These are phyloP conservation scores for Botryotinia globosa DNA, from an alignment of 2,329 filamentous ascomycete species.

Conservation along the genomic window DNA sequence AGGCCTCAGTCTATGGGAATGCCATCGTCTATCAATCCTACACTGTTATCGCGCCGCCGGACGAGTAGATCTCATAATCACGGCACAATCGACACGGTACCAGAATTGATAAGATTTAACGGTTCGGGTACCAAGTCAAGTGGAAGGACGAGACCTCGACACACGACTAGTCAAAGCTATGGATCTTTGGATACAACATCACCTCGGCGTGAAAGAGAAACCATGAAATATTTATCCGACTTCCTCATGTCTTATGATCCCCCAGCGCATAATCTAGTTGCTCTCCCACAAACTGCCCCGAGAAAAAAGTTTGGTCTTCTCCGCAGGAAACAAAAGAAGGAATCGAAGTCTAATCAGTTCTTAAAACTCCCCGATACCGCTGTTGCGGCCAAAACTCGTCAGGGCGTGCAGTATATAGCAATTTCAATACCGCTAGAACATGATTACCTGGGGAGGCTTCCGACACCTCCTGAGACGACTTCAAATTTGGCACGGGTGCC, in stretches of 20 bases:
- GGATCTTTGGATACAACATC: background rate
- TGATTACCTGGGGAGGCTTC: conserved; percentile 41
- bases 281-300: conserved; percentile 40
- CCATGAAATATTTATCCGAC: conserved; percentile 43
- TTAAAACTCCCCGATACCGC: conserved; percentile 54
- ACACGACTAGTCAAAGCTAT: conserved; percentile 3
- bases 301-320: conserved; percentile 39
- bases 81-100: conserved; percentile 13
- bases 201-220: conserved; percentile 28
- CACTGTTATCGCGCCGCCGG: conserved; percentile 10
- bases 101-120: conserved; percentile 11
- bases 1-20: background rate
- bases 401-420: conserved; percentile 56
- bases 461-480: background rate
- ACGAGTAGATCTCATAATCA: conserved; percentile 12
- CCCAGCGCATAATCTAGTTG: conserved; percentile 51
- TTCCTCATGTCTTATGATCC: conserved; percentile 51
- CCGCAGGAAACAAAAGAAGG: conserved; percentile 36
- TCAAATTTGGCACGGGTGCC: conserved; percentile 35
- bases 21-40: conserved; percentile 10
- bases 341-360: conserved; percentile 36
- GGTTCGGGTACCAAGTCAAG: background rate
- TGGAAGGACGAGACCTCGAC: background rate
- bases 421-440: conserved; percentile 58
- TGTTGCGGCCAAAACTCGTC: conserved; percentile 52